Percentiles rank a stretch among this genome's conserved stretches.
These are phyloP conservation scores for Fusarium cicatricum DNA, from an alignment of 2,329 filamentous ascomycete species.

Conservation along the genomic window DNA sequence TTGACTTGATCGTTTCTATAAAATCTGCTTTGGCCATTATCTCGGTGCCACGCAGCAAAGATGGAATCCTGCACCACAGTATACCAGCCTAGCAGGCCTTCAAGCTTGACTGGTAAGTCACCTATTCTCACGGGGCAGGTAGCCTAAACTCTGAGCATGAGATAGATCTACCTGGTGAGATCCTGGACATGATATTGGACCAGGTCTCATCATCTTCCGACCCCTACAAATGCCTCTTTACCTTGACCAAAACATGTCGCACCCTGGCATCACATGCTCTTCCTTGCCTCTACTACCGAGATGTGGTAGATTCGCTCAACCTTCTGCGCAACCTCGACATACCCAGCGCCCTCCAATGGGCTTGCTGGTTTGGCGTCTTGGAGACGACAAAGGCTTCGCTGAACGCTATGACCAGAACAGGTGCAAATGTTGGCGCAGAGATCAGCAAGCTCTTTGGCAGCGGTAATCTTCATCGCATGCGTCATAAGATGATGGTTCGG, in stretches of 20 bases:
- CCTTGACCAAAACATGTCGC: constrained; percentile 15
- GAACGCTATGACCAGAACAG: background rate
- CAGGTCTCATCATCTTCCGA: constrained; percentile 10
- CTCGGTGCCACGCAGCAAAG: no score
- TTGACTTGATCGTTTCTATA: no score
- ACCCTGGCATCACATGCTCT: constrained; percentile 8
- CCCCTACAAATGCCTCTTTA: constrained; percentile 10
- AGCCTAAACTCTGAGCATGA: constrained; percentile 1
- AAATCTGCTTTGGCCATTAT: no score
- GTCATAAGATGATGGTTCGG: constrained; percentile 6
- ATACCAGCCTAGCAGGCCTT: background rate
- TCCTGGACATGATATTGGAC: constrained; percentile 16
- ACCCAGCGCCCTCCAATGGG: constrained; percentile 26
- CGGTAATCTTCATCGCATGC: constrained; percentile 10
- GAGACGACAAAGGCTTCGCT: constrained; percentile 18
- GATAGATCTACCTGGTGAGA: constrained; percentile 21
- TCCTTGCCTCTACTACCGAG: constrained; percentile 16
- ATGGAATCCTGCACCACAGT: no score
- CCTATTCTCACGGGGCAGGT: background rate
- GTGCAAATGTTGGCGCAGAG: constrained; percentile 3
- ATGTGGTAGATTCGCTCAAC: constrained; percentile 10
- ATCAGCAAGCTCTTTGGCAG: constrained; percentile 15
- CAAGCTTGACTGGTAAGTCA: background rate
- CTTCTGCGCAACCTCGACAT: constrained; percentile 1
- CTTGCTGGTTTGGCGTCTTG: constrained; percentile 29